phyloP scores from a whole-genome alignment of 2,329 filamentous ascomycete species.

The Hypoxylon sp. region DNA sequence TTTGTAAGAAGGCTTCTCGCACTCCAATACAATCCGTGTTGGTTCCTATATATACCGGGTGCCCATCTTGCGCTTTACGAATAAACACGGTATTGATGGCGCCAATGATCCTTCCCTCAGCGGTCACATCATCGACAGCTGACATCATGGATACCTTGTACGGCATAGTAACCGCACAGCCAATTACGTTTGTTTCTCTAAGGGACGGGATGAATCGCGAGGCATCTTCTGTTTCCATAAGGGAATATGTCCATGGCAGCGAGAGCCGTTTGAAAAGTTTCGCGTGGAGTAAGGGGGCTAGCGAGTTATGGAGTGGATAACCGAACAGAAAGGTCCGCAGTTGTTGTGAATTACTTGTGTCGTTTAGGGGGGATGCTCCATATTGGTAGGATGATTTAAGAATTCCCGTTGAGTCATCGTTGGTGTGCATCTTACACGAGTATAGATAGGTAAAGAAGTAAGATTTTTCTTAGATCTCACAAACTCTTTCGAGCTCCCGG shows the following conservation, averaged over 20 bases:
- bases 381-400: slow-evolving; percentile 30
- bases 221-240: slow-evolving; percentile 25
- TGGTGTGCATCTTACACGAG: slow-evolving; percentile 1
- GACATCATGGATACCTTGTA: slow-evolving; percentile 84
- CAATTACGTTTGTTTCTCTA: slow-evolving; percentile 58
- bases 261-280: slow-evolving; percentile 25
- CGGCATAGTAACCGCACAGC: slow-evolving; percentile 78
- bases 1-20: slow-evolving; percentile 77
- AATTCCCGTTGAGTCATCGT: slow-evolving; percentile 5
- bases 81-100: slow-evolving; percentile 86
- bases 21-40: slow-evolving; percentile 88
- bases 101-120: slow-evolving; percentile 79
- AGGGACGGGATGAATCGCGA: slow-evolving; percentile 20
- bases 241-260: slow-evolving; percentile 19
- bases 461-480: not conserved
- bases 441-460: not conserved
- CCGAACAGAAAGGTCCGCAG: slow-evolving; percentile 28
- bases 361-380: slow-evolving; percentile 21
- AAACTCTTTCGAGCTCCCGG: not conserved
- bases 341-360: slow-evolving; percentile 7
- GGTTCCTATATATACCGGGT: slow-evolving; percentile 74
- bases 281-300: slow-evolving; percentile 21
- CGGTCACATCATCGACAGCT: slow-evolving; percentile 79
- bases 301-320: slow-evolving; percentile 27
- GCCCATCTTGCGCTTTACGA: slow-evolving; percentile 62